A percentile compares a stretch with the other conserved stretches of the same genome.
Evolutionary conservation across 768 basidiomycete genomes (phyloP).

Genomic region (Dioszegia aurantiaca): DNA sequence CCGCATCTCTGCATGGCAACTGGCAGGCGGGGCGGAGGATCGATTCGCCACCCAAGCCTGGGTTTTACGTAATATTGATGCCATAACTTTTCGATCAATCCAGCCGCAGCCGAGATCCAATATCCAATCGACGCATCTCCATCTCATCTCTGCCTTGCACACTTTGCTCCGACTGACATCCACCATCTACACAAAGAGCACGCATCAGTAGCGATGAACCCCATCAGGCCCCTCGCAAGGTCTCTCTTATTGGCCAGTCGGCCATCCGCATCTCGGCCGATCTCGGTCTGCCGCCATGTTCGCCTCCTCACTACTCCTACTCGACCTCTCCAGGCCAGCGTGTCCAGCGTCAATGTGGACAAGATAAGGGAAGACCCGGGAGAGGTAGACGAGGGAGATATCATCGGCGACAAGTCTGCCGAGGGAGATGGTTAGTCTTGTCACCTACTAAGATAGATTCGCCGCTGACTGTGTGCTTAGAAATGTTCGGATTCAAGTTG

Average conservation of each 20-base stretch:
- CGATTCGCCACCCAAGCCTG: too few relatives aligned
- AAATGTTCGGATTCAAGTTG: slow-evolving; percentile 52
- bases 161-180: neutral
- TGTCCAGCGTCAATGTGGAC: slow-evolving; percentile 13
- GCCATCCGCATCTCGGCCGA: neutral
- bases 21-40: too few relatives aligned
- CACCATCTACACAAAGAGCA: too few relatives aligned
- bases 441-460: neutral
- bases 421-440: slow-evolving; percentile 36
- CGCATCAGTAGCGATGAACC: slow-evolving; percentile 3
- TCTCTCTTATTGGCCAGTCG: slow-evolving; percentile 1
- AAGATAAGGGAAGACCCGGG: slow-evolving; percentile 38
- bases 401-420: slow-evolving; percentile 25
- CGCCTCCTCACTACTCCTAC: slow-evolving; percentile 16
- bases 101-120: neutral
- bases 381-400: slow-evolving; percentile 36
- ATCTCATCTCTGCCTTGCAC: neutral
- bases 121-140: too few relatives aligned
- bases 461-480: slow-evolving; percentile 16
- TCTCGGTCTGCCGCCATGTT: slow-evolving; percentile 6
- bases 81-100: neutral
- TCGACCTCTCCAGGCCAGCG: slow-evolving; percentile 12
- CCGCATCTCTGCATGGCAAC: too few relatives aligned
- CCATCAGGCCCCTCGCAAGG: slow-evolving; percentile 7
- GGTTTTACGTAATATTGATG: too few relatives aligned